These are phyloP conservation scores for Pulveroboletus ravenelii DNA, from an alignment of 768 basidiomycete genomes.

Conservation along the genomic window DNA sequence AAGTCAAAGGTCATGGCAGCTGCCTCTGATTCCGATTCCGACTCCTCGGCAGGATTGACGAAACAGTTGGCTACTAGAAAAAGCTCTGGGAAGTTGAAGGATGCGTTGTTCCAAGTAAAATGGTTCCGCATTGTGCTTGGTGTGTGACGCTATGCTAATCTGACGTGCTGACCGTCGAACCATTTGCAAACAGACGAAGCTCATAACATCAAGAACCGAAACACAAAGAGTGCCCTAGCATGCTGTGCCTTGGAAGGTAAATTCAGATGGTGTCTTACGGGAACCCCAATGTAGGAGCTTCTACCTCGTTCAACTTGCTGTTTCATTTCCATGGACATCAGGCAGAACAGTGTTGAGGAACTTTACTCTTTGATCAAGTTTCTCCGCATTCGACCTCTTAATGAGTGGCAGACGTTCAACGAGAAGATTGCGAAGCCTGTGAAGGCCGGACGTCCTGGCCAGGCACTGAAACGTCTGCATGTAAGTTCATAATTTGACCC, in stretches of 20 bases:
- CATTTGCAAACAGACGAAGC: conserved; percentile 66
- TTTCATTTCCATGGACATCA: conserved; percentile 19
- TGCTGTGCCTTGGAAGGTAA: conserved; percentile 74
- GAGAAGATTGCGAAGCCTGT: conserved; percentile 74
- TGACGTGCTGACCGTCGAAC: no score
- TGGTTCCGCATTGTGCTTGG: conserved; percentile 88
- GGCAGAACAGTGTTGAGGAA: conserved; percentile 90
- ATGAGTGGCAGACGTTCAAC: conserved; percentile 77
- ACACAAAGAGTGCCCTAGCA: conserved; percentile 71
- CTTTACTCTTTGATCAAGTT: conserved; percentile 88
- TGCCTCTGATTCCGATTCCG: conserved; percentile 29
- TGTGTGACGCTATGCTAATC: conserved; percentile 26
- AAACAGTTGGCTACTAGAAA: conserved; percentile 38
- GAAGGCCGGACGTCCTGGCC: conserved; percentile 54
- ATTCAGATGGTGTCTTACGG: conserved; percentile 86
- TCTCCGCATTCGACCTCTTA: conserved; percentile 75
- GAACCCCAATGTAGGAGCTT: conserved; percentile 60
- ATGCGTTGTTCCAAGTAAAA: conserved; percentile 69
- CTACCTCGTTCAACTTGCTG: not conserved
- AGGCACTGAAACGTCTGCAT: conserved; percentile 83
- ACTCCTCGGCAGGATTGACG: conserved; percentile 40
- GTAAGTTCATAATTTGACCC: conserved; percentile 32
- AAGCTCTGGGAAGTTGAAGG: conserved; percentile 43
- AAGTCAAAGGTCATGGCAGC: conserved; percentile 29
- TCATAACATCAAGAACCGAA: conserved; percentile 88